Evolutionary conservation across 768 basidiomycete species (phyloP).

Genomic region (Boletellus emodensis): DNA sequence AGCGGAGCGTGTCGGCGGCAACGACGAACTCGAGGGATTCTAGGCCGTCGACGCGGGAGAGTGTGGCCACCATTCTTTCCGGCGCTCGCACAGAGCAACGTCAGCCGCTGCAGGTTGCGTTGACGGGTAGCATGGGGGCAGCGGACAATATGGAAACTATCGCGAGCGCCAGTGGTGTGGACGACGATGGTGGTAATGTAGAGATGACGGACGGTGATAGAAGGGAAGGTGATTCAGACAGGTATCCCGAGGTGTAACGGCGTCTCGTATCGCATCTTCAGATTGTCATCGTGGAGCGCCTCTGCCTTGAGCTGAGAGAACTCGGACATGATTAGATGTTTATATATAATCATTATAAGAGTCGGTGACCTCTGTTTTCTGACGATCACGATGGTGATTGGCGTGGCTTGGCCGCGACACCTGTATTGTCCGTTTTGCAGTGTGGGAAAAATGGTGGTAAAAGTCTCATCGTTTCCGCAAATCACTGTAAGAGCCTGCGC

Average conservation of each 20-base stretch:
- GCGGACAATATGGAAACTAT: not conserved
- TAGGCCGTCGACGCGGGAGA: conserved; percentile 2
- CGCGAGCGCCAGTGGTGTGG: not conserved
- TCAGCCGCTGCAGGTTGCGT: not conserved
- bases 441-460: too few relatives aligned
- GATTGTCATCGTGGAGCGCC: too few relatives aligned
- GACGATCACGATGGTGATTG: too few relatives aligned
- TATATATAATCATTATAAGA: too few relatives aligned
- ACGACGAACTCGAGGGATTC: conserved; percentile 12
- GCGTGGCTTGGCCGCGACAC: too few relatives aligned
- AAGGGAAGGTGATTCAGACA: not conserved
- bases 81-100: not conserved
- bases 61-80: not conserved
- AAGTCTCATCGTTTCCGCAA: too few relatives aligned
- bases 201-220: not conserved
- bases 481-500: too few relatives aligned
- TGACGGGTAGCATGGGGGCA: not conserved
- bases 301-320: too few relatives aligned
- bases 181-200: not conserved
- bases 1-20: conserved; percentile 4
- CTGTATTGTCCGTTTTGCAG: too few relatives aligned
- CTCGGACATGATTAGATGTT: too few relatives aligned
- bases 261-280: too few relatives aligned
- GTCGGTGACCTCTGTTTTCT: too few relatives aligned
- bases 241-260: not conserved